Percentiles rank a stretch among this genome's conserved stretches.
Conservation (phyloP, 2,329 filamentous ascomycete species). For the Tolypocladium amazonense region DNA sequence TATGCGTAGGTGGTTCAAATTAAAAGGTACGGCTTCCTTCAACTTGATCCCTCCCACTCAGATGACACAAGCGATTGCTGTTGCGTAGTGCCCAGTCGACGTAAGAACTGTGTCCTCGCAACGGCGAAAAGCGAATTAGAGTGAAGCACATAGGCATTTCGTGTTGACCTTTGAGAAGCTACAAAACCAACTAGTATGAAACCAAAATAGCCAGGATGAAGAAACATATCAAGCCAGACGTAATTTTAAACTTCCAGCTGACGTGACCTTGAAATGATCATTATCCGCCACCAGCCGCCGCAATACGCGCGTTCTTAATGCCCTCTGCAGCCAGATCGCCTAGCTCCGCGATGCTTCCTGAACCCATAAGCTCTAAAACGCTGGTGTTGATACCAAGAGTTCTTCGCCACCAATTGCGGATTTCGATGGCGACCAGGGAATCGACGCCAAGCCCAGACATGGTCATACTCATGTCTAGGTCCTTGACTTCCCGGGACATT, state of each 20-base stretch:
- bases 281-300: neutral
- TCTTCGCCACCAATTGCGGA: conserved; percentile 9
- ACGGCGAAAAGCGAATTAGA: too few relatives aligned
- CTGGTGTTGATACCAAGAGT: conserved; percentile 4
- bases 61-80: neutral
- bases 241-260: too few relatives aligned
- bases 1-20: neutral
- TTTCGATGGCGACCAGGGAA: conserved; percentile 8
- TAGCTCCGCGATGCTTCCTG: conserved; percentile 3
- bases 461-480: conserved; percentile 4
- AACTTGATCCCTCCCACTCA: neutral
- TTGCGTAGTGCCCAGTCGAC: neutral
- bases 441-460: conserved; percentile 6
- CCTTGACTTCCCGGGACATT: conserved; percentile 3
- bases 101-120: too few relatives aligned
- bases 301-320: neutral
- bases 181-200: too few relatives aligned
- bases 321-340: conserved; percentile 1
- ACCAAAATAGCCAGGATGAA: too few relatives aligned
- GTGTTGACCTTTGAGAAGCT: too few relatives aligned
- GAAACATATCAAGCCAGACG: too few relatives aligned
- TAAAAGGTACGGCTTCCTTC: too few relatives aligned
- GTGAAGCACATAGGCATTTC: too few relatives aligned
- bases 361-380: conserved; percentile 6
- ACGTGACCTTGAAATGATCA: neutral